A percentile compares a stretch with the other conserved stretches of the same genome.
phyloP scores from a whole-genome alignment of 2,329 filamentous ascomycete genomes.

The Aspergillus sp. region DNA sequence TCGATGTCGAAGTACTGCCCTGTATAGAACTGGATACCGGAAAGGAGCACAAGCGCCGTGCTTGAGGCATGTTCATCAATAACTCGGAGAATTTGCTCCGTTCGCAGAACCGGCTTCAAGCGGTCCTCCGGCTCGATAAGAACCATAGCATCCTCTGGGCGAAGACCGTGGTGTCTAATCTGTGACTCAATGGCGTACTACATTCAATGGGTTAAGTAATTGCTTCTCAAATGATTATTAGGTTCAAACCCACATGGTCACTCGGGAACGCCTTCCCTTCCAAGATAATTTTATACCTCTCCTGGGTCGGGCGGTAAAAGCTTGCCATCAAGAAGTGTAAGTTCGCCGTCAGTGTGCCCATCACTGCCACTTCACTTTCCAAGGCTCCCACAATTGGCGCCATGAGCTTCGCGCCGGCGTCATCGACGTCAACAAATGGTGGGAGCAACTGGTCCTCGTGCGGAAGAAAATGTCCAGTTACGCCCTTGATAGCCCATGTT shows the following conservation, averaged over 20 bases:
- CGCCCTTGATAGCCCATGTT: slow-evolving; percentile 82
- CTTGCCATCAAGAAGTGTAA: slow-evolving; percentile 80
- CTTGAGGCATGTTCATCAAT: slow-evolving; percentile 75
- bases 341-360: slow-evolving; percentile 84
- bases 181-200: slow-evolving; percentile 84
- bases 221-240: not conserved
- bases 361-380: slow-evolving; percentile 75
- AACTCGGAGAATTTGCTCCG: slow-evolving; percentile 67
- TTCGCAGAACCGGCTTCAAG: slow-evolving; percentile 63
- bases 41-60: slow-evolving; percentile 76
- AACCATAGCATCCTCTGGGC: slow-evolving; percentile 70
- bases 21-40: slow-evolving; percentile 89
- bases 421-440: slow-evolving; percentile 78
- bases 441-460: slow-evolving; percentile 68
- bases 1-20: slow-evolving; percentile 85
- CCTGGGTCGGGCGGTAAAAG: slow-evolving; percentile 72
- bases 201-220: slow-evolving; percentile 9
- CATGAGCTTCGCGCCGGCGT: slow-evolving; percentile 69
- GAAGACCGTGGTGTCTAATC: slow-evolving; percentile 68
- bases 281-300: slow-evolving; percentile 77
- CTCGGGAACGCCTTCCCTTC: slow-evolving; percentile 89
- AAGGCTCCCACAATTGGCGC: slow-evolving; percentile 74
- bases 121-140: slow-evolving; percentile 66
- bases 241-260: slow-evolving; percentile 63
- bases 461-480: slow-evolving; percentile 77